A percentile compares a stretch with the other conserved stretches of the same genome.
phyloP scores from a whole-genome alignment of 2,329 filamentous ascomycete species.

The Clonostachys byssicola region DNA sequence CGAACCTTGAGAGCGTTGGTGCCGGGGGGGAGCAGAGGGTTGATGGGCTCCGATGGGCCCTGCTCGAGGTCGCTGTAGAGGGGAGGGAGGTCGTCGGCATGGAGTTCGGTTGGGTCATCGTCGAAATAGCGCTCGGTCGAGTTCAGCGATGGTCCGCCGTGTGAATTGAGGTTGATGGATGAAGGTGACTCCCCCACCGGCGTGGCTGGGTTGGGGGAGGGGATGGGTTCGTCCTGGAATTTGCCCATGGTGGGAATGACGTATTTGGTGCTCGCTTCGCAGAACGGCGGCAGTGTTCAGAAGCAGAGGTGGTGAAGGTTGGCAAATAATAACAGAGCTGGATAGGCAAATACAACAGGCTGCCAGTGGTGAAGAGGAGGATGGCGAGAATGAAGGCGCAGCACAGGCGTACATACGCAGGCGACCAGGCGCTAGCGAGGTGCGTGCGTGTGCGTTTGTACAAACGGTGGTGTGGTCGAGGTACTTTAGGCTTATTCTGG shows the following conservation, averaged over 20 bases:
- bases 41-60: constrained; percentile 2
- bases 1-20: constrained; percentile 11
- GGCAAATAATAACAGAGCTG: too few species aligned
- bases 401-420: too few species aligned
- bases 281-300: too few species aligned
- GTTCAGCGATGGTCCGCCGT: background rate
- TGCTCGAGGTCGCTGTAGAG: constrained; percentile 33
- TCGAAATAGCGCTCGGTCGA: constrained; percentile 22
- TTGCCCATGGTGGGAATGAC: constrained; percentile 15
- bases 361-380: too few species aligned
- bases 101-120: constrained; percentile 26
- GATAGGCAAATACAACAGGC: too few species aligned
- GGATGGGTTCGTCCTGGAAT: constrained; percentile 3
- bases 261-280: too few species aligned
- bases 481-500: too few species aligned
- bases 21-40: constrained; percentile 15
- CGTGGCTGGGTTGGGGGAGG: constrained; percentile 6
- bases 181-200: constrained; percentile 15
- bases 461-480: too few species aligned
- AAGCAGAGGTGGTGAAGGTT: too few species aligned
- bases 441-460: too few species aligned
- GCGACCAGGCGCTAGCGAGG: too few species aligned
- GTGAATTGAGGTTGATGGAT: constrained; percentile 16
- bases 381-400: too few species aligned
- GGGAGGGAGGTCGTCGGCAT: constrained; percentile 36